Percentiles rank a stretch among this genome's conserved stretches.
These are phyloP conservation scores for Verruconis gallopava DNA, from an alignment of 2,329 filamentous ascomycete species.

Conservation along the genomic window DNA sequence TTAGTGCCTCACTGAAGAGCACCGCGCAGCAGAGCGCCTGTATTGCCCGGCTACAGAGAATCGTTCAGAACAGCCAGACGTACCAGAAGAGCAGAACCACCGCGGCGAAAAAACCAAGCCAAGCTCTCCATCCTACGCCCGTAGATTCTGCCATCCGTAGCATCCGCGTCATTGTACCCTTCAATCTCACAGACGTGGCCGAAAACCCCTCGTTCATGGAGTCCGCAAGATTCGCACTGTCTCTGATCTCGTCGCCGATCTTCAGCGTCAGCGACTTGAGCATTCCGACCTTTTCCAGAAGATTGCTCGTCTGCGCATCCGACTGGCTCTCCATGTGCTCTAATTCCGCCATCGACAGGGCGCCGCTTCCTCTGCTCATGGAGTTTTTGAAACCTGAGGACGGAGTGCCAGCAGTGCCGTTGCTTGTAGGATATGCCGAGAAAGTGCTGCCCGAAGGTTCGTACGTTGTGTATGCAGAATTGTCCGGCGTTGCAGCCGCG, in stretches of 20 bases:
- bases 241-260: slow-evolving; percentile 90
- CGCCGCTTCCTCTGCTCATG: too few species aligned
- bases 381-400: too few species aligned
- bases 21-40: too few species aligned
- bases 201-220: slow-evolving; percentile 97
- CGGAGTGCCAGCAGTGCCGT: neutral
- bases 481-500: neutral
- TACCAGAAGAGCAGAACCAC: slow-evolving; percentile 78
- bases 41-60: too few species aligned
- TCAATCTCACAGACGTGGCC: slow-evolving; percentile 62
- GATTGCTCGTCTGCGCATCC: slow-evolving; percentile 77
- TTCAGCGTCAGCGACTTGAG: slow-evolving; percentile 79
- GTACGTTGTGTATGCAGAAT: neutral
- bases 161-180: slow-evolving; percentile 96
- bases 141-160: slow-evolving; percentile 86
- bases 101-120: slow-evolving; percentile 76
- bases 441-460: neutral
- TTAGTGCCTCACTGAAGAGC: too few species aligned
- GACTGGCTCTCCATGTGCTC: slow-evolving; percentile 95
- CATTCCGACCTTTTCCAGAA: slow-evolving; percentile 77
- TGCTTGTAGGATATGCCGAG: slow-evolving; percentile 6
- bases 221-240: slow-evolving; percentile 75
- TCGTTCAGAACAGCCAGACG: slow-evolving; percentile 69
- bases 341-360: slow-evolving; percentile 48
- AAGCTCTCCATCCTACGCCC: slow-evolving; percentile 91